A percentile compares a stretch with the other conserved stretches of the same genome.
Evolutionary conservation across 805 yeast genomes (phyloP).

Genomic region (Ogataea degrootiae): DNA sequence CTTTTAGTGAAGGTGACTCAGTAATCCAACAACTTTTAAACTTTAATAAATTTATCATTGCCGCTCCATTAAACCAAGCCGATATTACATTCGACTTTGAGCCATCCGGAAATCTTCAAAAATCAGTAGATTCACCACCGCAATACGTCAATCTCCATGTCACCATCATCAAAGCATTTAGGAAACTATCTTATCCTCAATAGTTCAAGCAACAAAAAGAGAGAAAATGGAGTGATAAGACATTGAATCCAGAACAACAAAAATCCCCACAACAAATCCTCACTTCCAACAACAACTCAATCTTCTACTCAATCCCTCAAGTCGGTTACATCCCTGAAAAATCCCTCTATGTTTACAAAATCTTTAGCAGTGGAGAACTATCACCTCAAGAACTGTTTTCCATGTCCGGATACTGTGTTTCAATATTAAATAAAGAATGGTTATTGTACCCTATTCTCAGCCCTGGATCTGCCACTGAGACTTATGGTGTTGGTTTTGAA

Average conservation of each 20-base stretch:
- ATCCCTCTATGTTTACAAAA: constrained; percentile 36
- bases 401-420: constrained; percentile 21
- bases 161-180: constrained; percentile 28
- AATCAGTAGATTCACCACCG: constrained; percentile 12
- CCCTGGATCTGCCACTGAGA: constrained; percentile 20
- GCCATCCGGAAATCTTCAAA: background rate
- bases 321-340: constrained; percentile 25
- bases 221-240: background rate
- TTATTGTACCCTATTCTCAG: constrained; percentile 38
- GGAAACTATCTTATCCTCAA: constrained; percentile 6
- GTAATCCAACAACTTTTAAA: constrained; percentile 1
- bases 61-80: constrained; percentile 36
- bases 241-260: constrained; percentile 18
- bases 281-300: constrained; percentile 7
- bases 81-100: constrained; percentile 16
- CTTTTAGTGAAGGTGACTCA: background rate
- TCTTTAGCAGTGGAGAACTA: constrained; percentile 28
- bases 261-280: constrained; percentile 23
- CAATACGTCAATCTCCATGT: constrained; percentile 38
- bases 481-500: constrained; percentile 21
- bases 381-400: too few relatives aligned
- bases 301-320: constrained; percentile 32
- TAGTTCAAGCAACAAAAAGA: constrained; percentile 23
- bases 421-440: constrained; percentile 36
- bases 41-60: constrained; percentile 42